Evolutionary conservation across 768 basidiomycete species (phyloP), one percentile per base, ranked within the genome.

Genomic region (Tubosaeta brunneosetosa): DNA sequence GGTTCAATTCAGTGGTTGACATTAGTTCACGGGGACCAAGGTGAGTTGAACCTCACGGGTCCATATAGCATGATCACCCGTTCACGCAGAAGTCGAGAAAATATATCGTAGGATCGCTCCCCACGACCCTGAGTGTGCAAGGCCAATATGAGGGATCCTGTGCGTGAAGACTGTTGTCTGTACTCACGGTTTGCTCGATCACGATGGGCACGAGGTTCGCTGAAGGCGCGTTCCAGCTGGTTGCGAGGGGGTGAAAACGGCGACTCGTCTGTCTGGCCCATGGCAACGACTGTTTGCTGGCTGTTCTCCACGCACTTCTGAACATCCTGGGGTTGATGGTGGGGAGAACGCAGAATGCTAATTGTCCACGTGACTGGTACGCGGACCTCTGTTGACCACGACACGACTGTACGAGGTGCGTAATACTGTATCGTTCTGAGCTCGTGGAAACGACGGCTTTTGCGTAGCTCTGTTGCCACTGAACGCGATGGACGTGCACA

Each of bases 41-140:
- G 52, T 36, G 41, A 47, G 47, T 58, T 52, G 36, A 22, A 44
- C 76, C 85, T 61, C 65, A 94, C 94, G 14, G 93, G 88, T 17
- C 94, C 94, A 62, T 90, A 88, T 34, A 97, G 78, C 86, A 97
- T 97, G 61, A 98, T 90, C 33, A 97, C 94, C 46, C 95, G 81
- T 66, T 98, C 95, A 57, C 91, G 78, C 36, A 98, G 77, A 45
- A 98, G 78, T 19, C 95, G 82, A 34, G 94, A 97, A 72, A 93
- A 98, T 51, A 98, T 97, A 66, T 97, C 94, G 73, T 97, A 95
- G 26, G 89, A 91, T 34, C 91, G 79, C 70, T 92, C 91, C 12
- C 91, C 90, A 62, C 91, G 80, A 43, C 87, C 88, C 88, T 91
- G 59, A 3, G 47, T 47, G 52, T 44, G 52, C 41, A 59, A 50